Conservation (phyloP, 148 eudicot genomes). For the Arbutus unedo region DNA sequence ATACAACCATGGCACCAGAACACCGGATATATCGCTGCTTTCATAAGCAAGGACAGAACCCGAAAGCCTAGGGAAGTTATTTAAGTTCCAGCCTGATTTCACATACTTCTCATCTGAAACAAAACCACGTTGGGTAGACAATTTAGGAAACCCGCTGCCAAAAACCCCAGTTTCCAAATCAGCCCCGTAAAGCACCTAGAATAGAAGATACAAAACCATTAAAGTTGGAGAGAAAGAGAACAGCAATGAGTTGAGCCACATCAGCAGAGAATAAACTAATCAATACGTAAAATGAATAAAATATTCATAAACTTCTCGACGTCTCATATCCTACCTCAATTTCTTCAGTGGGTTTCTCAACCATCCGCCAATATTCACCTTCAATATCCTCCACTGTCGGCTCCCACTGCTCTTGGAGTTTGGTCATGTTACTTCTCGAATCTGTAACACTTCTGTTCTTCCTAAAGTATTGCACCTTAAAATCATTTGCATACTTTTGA, state of each 20-base stretch:
- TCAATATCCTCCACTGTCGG: slow-evolving; percentile 78
- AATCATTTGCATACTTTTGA: slow-evolving; percentile 81
- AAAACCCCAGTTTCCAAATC: slow-evolving; percentile 94
- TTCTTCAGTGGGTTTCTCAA: slow-evolving; percentile 94
- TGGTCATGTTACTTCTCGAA: slow-evolving; percentile 24
- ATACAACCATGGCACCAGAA: slow-evolving; percentile 95
- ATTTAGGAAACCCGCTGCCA: slow-evolving; percentile 92
- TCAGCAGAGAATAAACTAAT: neutral
- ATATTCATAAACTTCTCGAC: neutral
- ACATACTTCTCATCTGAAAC: slow-evolving; percentile 54
- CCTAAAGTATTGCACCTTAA: slow-evolving; percentile 73
- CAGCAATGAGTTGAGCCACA: neutral
- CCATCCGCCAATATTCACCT: slow-evolving; percentile 99
- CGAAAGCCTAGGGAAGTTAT: slow-evolving; percentile 91
- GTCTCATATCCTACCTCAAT: slow-evolving; percentile 63
- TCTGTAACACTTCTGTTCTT: slow-evolving; percentile 29
- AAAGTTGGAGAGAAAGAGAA: neutral
- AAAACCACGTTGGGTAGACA: slow-evolving; percentile 39
- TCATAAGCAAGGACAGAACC: slow-evolving; percentile 94
- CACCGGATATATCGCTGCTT: slow-evolving; percentile 91
- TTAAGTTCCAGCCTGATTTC: slow-evolving; percentile 93
- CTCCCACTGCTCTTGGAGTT: slow-evolving; percentile 42
- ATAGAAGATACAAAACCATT: slow-evolving; percentile 14
- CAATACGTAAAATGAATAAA: neutral
- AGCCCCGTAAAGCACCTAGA: slow-evolving; percentile 95